Percentiles rank a stretch among this genome's conserved stretches.
Evolutionary conservation across 441 rosid species (phyloP).

Genomic region (Gossypium trilobum): DNA sequence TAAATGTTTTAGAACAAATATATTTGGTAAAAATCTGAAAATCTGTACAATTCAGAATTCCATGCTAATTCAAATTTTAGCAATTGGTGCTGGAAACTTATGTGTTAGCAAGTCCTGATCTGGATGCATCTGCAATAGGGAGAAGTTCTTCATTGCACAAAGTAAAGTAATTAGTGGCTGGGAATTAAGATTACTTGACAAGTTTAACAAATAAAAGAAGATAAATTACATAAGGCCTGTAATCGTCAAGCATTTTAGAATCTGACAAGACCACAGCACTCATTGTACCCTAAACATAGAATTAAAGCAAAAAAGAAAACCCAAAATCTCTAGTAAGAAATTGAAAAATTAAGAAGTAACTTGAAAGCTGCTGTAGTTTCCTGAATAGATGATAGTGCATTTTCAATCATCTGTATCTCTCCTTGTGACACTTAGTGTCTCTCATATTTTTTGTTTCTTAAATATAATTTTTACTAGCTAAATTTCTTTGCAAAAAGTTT

Average conservation of each 20-base stretch:
- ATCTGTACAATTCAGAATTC: neutral
- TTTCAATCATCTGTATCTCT: neutral
- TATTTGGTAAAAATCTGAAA: slow-evolving; percentile 1
- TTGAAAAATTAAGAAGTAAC: neutral
- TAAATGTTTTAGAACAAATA: neutral
- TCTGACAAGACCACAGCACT: neutral
- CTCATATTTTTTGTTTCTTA: neutral
- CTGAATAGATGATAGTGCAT: neutral
- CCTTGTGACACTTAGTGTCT: neutral
- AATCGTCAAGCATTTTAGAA: neutral
- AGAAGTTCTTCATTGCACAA: neutral
- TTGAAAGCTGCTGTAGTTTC: neutral
- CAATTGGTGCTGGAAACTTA: neutral
- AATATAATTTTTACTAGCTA: neutral
- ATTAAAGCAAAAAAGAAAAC: neutral
- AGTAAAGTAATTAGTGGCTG: neutral
- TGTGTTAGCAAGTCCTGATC: neutral
- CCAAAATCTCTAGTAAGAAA: neutral
- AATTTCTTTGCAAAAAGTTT: slow-evolving; percentile 5
- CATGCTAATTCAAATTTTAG: neutral
- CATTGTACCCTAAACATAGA: neutral
- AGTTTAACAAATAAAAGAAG: neutral
- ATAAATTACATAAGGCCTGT: neutral
- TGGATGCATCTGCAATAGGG: neutral
- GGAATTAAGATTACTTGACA: neutral